phyloP scores from a whole-genome alignment of 495 filamentous ascomycete genomes.

The Choiromyces venosus region DNA sequence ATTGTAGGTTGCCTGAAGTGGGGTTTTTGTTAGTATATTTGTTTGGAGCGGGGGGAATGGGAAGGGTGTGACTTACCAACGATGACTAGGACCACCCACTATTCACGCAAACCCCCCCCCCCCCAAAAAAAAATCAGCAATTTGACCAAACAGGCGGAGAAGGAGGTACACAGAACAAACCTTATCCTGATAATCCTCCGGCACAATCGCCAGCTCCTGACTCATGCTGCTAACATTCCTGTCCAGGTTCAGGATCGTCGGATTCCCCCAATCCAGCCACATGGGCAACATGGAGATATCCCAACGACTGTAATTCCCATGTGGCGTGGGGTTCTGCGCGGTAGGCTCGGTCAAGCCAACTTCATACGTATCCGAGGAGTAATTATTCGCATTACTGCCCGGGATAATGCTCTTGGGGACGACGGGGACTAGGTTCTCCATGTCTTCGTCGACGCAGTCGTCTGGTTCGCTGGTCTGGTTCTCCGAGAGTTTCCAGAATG shows the following conservation, averaged over 20 bases:
- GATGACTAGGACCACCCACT: constrained; percentile 10
- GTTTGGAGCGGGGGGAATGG: no score
- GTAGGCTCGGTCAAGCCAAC: background rate
- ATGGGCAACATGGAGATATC: background rate
- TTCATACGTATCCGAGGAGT: background rate
- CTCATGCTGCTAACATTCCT: background rate
- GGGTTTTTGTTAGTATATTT: constrained; percentile 35
- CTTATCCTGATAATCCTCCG: background rate
- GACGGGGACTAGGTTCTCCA: constrained; percentile 19
- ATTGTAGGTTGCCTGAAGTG: constrained; percentile 42
- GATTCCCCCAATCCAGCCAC: constrained; percentile 36
- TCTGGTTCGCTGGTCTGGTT: background rate
- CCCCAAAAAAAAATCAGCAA: background rate
- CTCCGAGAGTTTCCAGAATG: constrained; percentile 9
- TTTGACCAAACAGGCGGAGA: no score
- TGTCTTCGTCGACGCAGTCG: constrained; percentile 35
- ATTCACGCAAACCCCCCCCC: no score
- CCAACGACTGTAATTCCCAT: background rate
- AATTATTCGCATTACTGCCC: background rate
- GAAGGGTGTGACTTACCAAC: constrained; percentile 43
- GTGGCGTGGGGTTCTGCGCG: background rate
- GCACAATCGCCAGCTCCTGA: background rate
- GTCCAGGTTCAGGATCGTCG: constrained; percentile 39
- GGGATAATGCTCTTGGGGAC: background rate
- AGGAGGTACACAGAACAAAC: background rate